phyloP scores from a whole-genome alignment of 352 stramenopile species.

The Phytophthora hybrid region DNA sequence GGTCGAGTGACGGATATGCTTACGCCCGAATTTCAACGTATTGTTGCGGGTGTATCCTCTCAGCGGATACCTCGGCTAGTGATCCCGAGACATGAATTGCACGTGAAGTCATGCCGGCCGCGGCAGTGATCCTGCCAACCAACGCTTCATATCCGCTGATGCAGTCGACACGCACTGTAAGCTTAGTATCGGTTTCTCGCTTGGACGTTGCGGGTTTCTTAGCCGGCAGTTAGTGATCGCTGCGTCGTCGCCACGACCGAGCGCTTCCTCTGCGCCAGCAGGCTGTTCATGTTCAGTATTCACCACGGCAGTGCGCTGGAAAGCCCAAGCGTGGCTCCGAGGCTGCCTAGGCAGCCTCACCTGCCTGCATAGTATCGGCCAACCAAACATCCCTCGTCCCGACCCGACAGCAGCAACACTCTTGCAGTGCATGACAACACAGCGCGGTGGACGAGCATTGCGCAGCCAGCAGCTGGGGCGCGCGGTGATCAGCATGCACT shows the following conservation, averaged over 20 bases:
- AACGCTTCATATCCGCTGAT: not conserved
- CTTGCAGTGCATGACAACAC: not conserved
- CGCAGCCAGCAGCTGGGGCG: slow-evolving; percentile 26
- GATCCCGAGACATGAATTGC: slow-evolving; percentile 5
- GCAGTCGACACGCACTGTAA: not conserved
- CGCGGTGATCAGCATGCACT: slow-evolving; percentile 34
- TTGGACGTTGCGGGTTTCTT: not conserved
- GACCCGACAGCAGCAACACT: not conserved
- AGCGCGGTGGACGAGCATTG: slow-evolving; percentile 16
- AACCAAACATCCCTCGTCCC: slow-evolving; percentile 15
- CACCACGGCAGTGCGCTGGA: not conserved
- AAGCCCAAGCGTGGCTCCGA: slow-evolving; percentile 2
- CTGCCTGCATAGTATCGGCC: not conserved
- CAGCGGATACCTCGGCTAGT: not conserved
- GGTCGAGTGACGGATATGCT: no score
- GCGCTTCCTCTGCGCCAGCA: slow-evolving; percentile 28
- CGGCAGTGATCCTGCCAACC: not conserved
- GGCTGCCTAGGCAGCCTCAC: no score
- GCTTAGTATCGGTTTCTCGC: not conserved
- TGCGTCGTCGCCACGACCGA: slow-evolving; percentile 15
- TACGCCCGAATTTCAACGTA: not conserved
- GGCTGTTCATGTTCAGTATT: not conserved
- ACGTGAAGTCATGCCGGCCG: not conserved
- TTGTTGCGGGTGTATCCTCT: slow-evolving; percentile 4
- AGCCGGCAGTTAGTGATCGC: slow-evolving; percentile 8